phyloP scores from a whole-genome alignment of 139 green algal species.

The Gonium pectorale region DNA sequence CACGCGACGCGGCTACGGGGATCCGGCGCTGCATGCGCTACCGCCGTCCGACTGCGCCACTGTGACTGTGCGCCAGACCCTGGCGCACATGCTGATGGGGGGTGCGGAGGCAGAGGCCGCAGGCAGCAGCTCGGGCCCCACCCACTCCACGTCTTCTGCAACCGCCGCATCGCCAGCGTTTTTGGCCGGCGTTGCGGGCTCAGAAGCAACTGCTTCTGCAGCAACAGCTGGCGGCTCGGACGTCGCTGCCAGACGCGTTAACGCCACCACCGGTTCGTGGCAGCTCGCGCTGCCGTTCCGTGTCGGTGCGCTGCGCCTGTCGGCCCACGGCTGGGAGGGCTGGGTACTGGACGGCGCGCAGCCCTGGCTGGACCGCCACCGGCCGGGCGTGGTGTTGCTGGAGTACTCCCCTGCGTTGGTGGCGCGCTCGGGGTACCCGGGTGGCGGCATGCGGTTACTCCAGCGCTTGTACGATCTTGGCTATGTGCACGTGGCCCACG shows the following conservation, averaged over 20 bases:
- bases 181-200: no score
- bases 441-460: slow-evolving; percentile 61
- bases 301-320: slow-evolving; percentile 69
- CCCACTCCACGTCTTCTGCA: background rate
- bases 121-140: background rate
- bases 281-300: background rate
- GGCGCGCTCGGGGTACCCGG: slow-evolving; percentile 47
- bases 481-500: slow-evolving; percentile 82
- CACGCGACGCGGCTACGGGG: slow-evolving; percentile 40
- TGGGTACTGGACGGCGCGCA: slow-evolving; percentile 74
- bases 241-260: background rate
- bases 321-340: slow-evolving; percentile 76
- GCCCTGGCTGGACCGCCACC: slow-evolving; percentile 42
- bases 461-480: slow-evolving; percentile 71
- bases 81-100: slow-evolving; percentile 41
- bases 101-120: background rate
- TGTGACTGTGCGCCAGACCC: slow-evolving; percentile 20
- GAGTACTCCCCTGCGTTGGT: slow-evolving; percentile 75
- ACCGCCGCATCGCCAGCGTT: background rate
- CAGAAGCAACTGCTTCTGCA: background rate
- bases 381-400: slow-evolving; percentile 74
- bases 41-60: background rate
- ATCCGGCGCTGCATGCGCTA: slow-evolving; percentile 10
- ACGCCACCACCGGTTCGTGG: background rate
- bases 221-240: background rate